Percentiles rank a stretch among this genome's conserved stretches.
Evolutionary conservation across 2,329 filamentous ascomycete genomes (phyloP).

Genomic region (Aureobasidium sp.): DNA sequence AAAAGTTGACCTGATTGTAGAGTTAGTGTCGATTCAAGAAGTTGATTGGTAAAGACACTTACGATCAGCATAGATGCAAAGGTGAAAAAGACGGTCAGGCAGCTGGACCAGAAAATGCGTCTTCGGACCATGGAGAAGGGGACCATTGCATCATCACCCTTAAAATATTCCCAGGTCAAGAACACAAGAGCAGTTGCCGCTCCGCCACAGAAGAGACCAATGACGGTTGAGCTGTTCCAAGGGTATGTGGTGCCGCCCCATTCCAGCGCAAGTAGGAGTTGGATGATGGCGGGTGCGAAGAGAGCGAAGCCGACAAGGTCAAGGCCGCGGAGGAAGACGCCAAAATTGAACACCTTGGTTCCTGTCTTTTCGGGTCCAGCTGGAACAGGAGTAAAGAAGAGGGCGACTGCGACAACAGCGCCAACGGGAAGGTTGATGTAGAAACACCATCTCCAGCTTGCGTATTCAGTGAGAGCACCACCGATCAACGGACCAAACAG

Average conservation of each 20-base stretch:
- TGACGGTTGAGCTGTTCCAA: constrained; percentile 24
- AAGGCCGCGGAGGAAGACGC: constrained; percentile 33
- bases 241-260: constrained; percentile 38
- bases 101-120: constrained; percentile 24
- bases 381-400: constrained; percentile 32
- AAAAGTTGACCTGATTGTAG: constrained; percentile 18
- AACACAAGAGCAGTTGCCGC: constrained; percentile 5
- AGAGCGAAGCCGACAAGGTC: constrained; percentile 42
- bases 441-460: constrained; percentile 31
- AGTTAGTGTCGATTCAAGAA: neutral
- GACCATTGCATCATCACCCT: constrained; percentile 22
- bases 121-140: constrained; percentile 24
- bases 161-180: constrained; percentile 8
- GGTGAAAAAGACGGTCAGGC: constrained; percentile 18
- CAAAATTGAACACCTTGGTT: constrained; percentile 37
- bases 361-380: constrained; percentile 18
- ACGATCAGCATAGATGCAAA: constrained; percentile 23
- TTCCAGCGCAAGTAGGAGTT: constrained; percentile 39
- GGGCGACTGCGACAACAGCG: constrained; percentile 28
- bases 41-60: neutral
- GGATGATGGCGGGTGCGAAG: constrained; percentile 33
- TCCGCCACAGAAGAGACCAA: constrained; percentile 8
- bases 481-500: constrained; percentile 35
- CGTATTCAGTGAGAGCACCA: constrained; percentile 34
- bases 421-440: constrained; percentile 34